Percentiles rank a stretch among this genome's conserved stretches.
These are phyloP conservation scores for Macrolepiota dolichaula DNA, from an alignment of 768 basidiomycete genomes.

Conservation along the genomic window DNA sequence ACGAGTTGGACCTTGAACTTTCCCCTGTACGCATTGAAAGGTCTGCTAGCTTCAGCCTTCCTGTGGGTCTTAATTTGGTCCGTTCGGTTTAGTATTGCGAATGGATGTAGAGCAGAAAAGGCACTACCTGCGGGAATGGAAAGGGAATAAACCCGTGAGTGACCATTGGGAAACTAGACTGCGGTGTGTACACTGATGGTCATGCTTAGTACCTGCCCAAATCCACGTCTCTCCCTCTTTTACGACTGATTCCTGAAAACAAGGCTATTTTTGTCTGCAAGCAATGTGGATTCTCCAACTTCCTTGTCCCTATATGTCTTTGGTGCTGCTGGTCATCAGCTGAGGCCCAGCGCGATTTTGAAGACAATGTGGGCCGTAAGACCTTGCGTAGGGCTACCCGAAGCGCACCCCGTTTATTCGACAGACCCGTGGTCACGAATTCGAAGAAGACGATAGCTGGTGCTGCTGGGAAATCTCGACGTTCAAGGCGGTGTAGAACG, in stretches of 20 bases:
- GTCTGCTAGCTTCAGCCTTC: constrained; percentile 8
- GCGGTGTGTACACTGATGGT: neutral
- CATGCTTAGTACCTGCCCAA: neutral
- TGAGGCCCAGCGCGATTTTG: constrained; percentile 1
- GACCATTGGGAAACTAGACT: neutral
- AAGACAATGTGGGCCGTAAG: neutral
- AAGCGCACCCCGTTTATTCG: constrained; percentile 5
- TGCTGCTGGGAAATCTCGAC: constrained; percentile 1
- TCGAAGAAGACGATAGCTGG: neutral
- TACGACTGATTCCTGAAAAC: constrained; percentile 2
- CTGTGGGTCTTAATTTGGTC: neutral
- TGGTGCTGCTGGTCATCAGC: constrained; percentile 6
- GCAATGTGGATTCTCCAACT: constrained; percentile 7
- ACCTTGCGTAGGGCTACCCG: neutral
- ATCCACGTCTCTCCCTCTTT: constrained; percentile 5
- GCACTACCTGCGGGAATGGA: constrained; percentile 5
- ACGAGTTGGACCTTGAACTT: neutral
- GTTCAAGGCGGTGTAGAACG: neutral
- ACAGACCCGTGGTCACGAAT: neutral
- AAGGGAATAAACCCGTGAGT: constrained; percentile 5
- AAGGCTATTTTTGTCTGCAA: constrained; percentile 2
- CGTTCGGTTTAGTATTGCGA: neutral
- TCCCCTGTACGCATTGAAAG: neutral
- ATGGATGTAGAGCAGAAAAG: constrained; percentile 3
- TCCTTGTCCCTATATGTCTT: neutral